A percentile compares a stretch with the other conserved stretches of the same genome.
Evolutionary conservation across 345 rosid genomes (phyloP).

Genomic region (Microcos paniculata): DNA sequence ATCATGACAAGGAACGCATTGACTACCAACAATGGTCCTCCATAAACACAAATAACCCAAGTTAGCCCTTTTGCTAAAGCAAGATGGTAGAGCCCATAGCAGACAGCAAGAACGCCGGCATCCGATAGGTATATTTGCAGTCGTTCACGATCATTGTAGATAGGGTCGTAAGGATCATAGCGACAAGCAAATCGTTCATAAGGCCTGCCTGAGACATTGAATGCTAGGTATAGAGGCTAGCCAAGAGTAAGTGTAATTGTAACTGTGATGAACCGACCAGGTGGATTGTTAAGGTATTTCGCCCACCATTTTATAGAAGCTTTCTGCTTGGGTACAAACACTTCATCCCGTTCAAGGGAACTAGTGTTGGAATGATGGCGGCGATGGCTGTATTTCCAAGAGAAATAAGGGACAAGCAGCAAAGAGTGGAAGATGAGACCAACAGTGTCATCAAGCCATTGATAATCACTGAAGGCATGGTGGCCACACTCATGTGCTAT

Average conservation of each 20-base stretch:
- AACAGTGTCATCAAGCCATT: slow-evolving; percentile 81
- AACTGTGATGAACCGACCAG: slow-evolving; percentile 52
- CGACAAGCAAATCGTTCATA: slow-evolving; percentile 77
- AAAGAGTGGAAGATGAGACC: slow-evolving; percentile 81
- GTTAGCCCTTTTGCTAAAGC: slow-evolving; percentile 54
- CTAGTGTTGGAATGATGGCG: slow-evolving; percentile 94
- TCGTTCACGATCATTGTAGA: slow-evolving; percentile 70
- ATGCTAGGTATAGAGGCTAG: slow-evolving; percentile 82
- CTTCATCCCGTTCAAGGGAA: slow-evolving; percentile 82
- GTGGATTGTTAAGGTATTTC: slow-evolving; percentile 75
- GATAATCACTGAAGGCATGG: slow-evolving; percentile 91
- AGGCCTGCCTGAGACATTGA: slow-evolving; percentile 77
- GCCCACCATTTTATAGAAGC: slow-evolving; percentile 46
- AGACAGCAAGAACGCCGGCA: slow-evolving; percentile 56
- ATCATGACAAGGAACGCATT: slow-evolving; percentile 67
- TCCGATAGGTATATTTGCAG: slow-evolving; percentile 72
- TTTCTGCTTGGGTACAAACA: slow-evolving; percentile 76
- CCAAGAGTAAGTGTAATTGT: slow-evolving; percentile 59
- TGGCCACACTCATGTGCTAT: slow-evolving; percentile 96
- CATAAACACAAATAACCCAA: slow-evolving; percentile 60
- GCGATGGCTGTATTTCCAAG: slow-evolving; percentile 91
- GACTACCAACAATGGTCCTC: slow-evolving; percentile 69
- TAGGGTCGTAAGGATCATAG: slow-evolving; percentile 74
- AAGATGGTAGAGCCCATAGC: slow-evolving; percentile 54
- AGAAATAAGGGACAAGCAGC: slow-evolving; percentile 89